Conservation (phyloP, 2,329 filamentous ascomycete genomes). For the Capronia coronata region DNA sequence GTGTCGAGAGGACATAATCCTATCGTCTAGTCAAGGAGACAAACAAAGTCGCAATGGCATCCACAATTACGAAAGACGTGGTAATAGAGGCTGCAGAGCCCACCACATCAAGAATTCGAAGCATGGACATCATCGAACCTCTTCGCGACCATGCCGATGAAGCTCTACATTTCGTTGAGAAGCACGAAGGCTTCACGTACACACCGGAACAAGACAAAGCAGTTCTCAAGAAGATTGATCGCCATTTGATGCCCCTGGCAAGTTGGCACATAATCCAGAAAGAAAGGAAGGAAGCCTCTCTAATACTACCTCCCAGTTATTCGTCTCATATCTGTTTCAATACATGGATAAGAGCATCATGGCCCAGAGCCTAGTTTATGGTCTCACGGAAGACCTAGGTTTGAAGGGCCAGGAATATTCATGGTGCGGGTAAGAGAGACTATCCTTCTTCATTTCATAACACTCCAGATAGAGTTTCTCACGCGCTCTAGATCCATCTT, state of each 20-base stretch:
- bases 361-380: constrained; percentile 57
- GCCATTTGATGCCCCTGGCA: constrained; percentile 17
- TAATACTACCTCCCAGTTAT: constrained; percentile 41
- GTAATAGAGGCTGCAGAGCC: too few relatives aligned
- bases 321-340: constrained; percentile 58
- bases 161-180: neutral
- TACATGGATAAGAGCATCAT: constrained; percentile 58
- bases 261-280: too few relatives aligned
- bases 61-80: too few relatives aligned
- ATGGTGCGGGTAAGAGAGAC: constrained; percentile 34
- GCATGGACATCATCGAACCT: neutral
- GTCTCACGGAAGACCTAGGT: constrained; percentile 52
- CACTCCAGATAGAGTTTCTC: too few relatives aligned
- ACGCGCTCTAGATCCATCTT: too few relatives aligned
- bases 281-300: too few relatives aligned
- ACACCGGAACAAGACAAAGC: constrained; percentile 49
- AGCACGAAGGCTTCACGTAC: constrained; percentile 35
- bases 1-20: too few relatives aligned
- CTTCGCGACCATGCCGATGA: constrained; percentile 1
- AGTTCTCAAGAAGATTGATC: constrained; percentile 48
- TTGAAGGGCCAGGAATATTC: constrained; percentile 52
- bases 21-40: too few relatives aligned
- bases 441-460: too few relatives aligned
- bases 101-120: too few relatives aligned
- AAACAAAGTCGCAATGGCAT: too few relatives aligned